Base-by-base conservation (phyloP, 352 stramenopile genomes). In the Phytophthora sojae region DNA sequence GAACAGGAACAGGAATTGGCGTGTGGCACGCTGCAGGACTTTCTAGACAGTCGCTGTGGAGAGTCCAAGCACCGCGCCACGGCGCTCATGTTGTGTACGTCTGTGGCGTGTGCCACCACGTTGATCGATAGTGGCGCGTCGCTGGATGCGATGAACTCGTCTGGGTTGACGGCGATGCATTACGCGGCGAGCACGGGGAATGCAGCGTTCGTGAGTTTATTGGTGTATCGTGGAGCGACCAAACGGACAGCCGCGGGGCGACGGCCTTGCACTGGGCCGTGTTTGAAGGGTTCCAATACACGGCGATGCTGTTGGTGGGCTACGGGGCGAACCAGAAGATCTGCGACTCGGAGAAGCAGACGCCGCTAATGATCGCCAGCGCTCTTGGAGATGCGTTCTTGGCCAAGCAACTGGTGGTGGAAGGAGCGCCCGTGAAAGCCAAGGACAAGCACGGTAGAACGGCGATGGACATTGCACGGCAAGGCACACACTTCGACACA, bases 201-300 rank as follows among this genome's bases (percentile, higher is more conserved):
- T 51, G 86, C 88, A 19, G 86, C 75, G 12, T 83, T 93, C 26
- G 77, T 94, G 64, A 93, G 83, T 67, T 47, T 95, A 37, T 61
- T 94, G 49, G 73, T 95, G 35, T 74, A 69, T 12, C 73, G 78
- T 30, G 88, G 85, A 23, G 85, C 85, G 0, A 94, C 71, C 76
- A 87, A 63, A 81, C 76, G 2, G 88, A 95, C 50, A 79, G 69
- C 32, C 81, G 88, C 21, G 88, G 88, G 1, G 88, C 88, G 4
- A 95, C 88, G 0, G 78, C 88, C 21, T 67, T 95, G 26, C 88
- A 95, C 54, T 95, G 88, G 88, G 85, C 86, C 6, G 88, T 95
- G 7, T 95, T 94, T 56, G 88, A 95, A 67, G 88, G 88, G 2
- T 95, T 92, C 65, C 88, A 94, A 69, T 95, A 95, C 80, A 93